phyloP scores from a whole-genome alignment of 108 stramenopile genomes.

The Pseudonitzschia multiseries region DNA sequence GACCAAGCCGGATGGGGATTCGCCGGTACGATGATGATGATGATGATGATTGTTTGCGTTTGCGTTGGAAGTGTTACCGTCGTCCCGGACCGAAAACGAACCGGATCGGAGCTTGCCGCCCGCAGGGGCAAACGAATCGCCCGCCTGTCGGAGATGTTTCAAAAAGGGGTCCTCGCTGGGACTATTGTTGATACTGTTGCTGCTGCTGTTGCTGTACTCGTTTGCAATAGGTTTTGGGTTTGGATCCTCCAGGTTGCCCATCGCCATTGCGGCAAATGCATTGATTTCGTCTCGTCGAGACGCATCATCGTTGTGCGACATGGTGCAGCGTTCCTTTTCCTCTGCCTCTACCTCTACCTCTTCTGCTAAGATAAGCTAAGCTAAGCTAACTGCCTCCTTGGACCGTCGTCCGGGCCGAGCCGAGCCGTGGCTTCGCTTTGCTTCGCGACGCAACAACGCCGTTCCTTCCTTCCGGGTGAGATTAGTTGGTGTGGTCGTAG shows the following conservation, averaged over 20 bases:
- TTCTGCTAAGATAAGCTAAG: no score
- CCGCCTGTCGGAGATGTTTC: neutral
- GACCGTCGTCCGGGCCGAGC: no score
- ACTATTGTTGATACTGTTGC: neutral
- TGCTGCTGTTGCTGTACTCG: constrained; percentile 1
- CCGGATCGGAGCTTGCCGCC: neutral
- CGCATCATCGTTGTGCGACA: constrained; percentile 31
- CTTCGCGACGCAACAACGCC: no score
- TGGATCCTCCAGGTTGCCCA: constrained; percentile 25
- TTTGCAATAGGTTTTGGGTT: neutral
- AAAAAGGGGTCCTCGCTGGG: neutral
- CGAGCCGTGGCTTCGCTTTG: no score
- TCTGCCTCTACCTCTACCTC: no score
- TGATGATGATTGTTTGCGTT: neutral
- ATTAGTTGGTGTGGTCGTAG: no score
- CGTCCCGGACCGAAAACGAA: neutral
- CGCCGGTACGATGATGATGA: no score
- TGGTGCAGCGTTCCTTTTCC: neutral
- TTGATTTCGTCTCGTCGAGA: constrained; percentile 50
- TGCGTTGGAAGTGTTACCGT: neutral
- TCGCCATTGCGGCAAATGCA: constrained; percentile 54
- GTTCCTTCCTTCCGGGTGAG: no score
- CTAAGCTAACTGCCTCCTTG: no score
- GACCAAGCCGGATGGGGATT: no score
- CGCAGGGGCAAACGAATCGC: neutral